These are phyloP conservation scores for Monilinia laxa DNA, from an alignment of 2,329 filamentous ascomycete genomes.

Conservation along the genomic window DNA sequence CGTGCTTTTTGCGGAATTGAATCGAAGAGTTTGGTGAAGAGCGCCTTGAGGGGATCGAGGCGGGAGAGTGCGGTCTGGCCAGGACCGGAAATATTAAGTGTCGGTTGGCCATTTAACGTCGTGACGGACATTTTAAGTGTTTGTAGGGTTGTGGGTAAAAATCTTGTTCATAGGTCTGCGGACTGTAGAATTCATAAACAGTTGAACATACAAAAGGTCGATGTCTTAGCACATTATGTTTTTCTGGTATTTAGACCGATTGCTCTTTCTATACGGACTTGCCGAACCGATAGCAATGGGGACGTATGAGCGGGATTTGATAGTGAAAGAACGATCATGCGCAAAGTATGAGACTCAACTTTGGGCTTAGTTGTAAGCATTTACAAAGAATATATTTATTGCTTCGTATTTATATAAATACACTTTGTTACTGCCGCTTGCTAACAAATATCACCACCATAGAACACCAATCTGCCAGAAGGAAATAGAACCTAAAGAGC, in stretches of 20 bases:
- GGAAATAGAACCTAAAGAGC: not conserved
- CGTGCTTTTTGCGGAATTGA: slow-evolving; percentile 33
- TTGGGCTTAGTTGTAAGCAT: not conserved
- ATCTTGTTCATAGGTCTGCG: slow-evolving; percentile 19
- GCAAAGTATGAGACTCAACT: not conserved
- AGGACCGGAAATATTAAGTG: slow-evolving; percentile 27
- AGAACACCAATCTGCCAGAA: not conserved
- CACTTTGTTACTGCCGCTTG: not conserved
- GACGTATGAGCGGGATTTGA: not conserved
- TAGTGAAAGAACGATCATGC: not conserved
- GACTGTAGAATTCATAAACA: not conserved
- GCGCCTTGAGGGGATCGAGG: slow-evolving; percentile 29
- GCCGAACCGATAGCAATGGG: not conserved
- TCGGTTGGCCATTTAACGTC: slow-evolving; percentile 25
- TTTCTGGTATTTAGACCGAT: not conserved
- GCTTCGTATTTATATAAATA: not conserved
- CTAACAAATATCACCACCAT: not conserved
- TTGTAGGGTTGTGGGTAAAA: slow-evolving; percentile 13
- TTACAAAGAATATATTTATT: not conserved
- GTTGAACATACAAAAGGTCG: not conserved
- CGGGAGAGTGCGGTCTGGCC: slow-evolving; percentile 26
- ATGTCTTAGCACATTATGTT: not conserved
- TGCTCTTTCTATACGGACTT: not conserved
- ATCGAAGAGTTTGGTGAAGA: slow-evolving; percentile 30
- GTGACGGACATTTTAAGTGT: slow-evolving; percentile 23